Evolutionary conservation across 352 stramenopile genomes (phyloP).

Genomic region (Thalassiosira livingstoniorum): DNA sequence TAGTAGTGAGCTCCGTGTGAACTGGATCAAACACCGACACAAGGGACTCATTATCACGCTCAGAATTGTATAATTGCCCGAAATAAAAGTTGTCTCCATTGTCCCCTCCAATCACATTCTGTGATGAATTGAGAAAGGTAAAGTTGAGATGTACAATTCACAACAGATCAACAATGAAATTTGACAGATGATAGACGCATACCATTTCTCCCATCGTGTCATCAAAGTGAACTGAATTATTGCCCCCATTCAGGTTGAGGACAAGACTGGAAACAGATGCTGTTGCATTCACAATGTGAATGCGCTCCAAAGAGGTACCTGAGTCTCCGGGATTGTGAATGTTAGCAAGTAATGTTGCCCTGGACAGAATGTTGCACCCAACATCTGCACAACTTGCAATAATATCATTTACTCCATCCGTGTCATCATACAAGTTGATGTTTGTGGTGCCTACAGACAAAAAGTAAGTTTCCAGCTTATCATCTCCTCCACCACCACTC

Average conservation of each 20-base stretch:
- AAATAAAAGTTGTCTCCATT: too few relatives aligned
- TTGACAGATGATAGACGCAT: too few relatives aligned
- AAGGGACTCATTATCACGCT: too few relatives aligned
- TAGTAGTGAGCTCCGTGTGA: too few relatives aligned
- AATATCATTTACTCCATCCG: slow-evolving; percentile 21
- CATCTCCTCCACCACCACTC: slow-evolving; percentile 31
- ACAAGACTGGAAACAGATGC: slow-evolving; percentile 34
- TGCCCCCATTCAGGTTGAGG: slow-evolving; percentile 40
- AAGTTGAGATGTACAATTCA: too few relatives aligned
- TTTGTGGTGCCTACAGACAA: slow-evolving; percentile 24
- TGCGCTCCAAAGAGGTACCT: slow-evolving; percentile 41
- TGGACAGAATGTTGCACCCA: slow-evolving; percentile 24
- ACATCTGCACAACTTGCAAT: slow-evolving; percentile 30
- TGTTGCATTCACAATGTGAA: slow-evolving; percentile 31
- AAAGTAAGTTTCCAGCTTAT: slow-evolving; percentile 33
- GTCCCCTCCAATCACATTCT: too few relatives aligned
- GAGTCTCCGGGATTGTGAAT: slow-evolving; percentile 29
- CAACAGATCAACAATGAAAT: too few relatives aligned
- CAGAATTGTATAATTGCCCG: too few relatives aligned
- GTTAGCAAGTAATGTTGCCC: slow-evolving; percentile 44
- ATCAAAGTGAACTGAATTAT: slow-evolving; percentile 53
- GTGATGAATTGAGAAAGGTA: too few relatives aligned
- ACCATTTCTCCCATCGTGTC: slow-evolving; percentile 45
- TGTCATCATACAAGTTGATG: slow-evolving; percentile 31
- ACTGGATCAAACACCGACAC: too few relatives aligned